These are phyloP conservation scores for Sordariomycetes sp. DNA, from an alignment of 2,329 filamentous ascomycete genomes.

Conservation along the genomic window DNA sequence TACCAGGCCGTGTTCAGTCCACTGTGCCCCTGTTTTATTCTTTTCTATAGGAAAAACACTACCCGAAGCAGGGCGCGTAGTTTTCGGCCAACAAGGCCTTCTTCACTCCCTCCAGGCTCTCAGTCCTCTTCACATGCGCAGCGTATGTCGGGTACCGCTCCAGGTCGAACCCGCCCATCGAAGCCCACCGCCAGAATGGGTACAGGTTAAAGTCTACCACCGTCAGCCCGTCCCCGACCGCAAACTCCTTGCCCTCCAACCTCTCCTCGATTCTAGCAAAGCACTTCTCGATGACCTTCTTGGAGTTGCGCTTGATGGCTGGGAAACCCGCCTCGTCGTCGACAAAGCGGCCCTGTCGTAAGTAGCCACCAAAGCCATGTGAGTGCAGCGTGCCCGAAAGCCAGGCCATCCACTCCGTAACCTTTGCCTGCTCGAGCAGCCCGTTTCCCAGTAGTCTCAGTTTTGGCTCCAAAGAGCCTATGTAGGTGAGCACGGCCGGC, in stretches of 20 bases:
- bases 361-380: conserved; percentile 14
- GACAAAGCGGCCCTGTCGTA: conserved; percentile 16
- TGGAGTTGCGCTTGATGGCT: conserved; percentile 8
- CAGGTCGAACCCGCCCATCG: conserved; percentile 7
- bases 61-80: background rate
- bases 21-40: background rate
- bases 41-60: background rate
- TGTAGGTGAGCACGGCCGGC: conserved; percentile 19
- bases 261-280: conserved; percentile 11
- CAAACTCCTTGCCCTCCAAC: conserved; percentile 7
- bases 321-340: conserved; percentile 9
- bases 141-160: conserved; percentile 6
- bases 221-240: conserved; percentile 12
- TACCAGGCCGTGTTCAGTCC: no score
- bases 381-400: conserved; percentile 20
- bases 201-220: conserved; percentile 14
- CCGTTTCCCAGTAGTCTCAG: conserved; percentile 12
- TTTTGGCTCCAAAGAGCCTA: conserved; percentile 13
- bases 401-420: conserved; percentile 20
- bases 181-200: conserved; percentile 12
- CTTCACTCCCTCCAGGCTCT: background rate
- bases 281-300: conserved; percentile 6
- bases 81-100: background rate
- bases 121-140: conserved; percentile 8
- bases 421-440: conserved; percentile 12